These are phyloP conservation scores for Tetradesmus lagerheimii DNA, from an alignment of 139 green algal species.

Conservation along the genomic window DNA sequence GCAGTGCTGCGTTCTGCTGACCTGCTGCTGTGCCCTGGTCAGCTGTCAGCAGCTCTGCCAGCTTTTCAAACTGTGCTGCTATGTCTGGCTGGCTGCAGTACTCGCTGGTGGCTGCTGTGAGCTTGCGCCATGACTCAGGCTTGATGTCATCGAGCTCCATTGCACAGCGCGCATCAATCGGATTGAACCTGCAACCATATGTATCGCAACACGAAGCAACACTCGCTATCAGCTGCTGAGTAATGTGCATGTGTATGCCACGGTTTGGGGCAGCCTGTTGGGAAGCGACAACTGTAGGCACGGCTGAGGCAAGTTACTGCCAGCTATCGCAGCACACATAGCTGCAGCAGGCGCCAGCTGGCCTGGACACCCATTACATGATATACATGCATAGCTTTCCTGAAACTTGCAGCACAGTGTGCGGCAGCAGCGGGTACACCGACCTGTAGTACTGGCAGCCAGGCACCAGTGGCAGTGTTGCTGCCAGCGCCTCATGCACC, in stretches of 20 bases:
- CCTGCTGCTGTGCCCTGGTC: not conserved
- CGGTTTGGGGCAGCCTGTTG: not conserved
- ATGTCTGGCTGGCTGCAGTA: constrained; percentile 70
- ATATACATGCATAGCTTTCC: too few species aligned
- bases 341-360: too few species aligned
- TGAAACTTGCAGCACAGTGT: too few species aligned
- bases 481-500: constrained; percentile 75
- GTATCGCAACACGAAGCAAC: not conserved
- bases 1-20: not conserved
- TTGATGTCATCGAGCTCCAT: constrained; percentile 89
- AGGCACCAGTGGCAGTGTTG: constrained; percentile 77
- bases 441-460: constrained; percentile 83
- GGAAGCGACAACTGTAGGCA: too few species aligned
- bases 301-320: too few species aligned
- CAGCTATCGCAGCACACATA: too few species aligned
- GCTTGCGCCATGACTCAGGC: constrained; percentile 66
- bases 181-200: constrained; percentile 70
- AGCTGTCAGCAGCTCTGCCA: constrained; percentile 53
- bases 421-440: not conserved
- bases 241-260: not conserved
- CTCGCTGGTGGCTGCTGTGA: constrained; percentile 79
- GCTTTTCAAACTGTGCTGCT: constrained; percentile 62
- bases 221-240: not conserved
- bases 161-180: constrained; percentile 74
- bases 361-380: too few species aligned